A percentile compares a stretch with the other conserved stretches of the same genome.
These are phyloP conservation scores for Lepidium sativum DNA, from an alignment of 345 rosid genomes.

Conservation along the genomic window DNA sequence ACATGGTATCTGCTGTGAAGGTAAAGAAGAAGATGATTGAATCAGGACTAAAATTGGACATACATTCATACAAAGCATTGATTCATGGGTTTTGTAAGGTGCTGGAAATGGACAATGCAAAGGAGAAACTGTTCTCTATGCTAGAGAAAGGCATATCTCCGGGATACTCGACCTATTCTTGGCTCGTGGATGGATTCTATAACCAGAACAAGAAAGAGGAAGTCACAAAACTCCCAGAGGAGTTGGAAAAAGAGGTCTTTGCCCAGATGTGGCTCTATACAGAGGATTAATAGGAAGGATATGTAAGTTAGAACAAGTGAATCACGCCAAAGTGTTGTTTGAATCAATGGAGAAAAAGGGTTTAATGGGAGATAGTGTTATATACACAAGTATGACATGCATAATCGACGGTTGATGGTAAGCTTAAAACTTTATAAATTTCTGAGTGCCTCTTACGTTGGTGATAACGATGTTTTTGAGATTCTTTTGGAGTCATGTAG, in stretches of 20 bases:
- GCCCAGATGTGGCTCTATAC: slow-evolving; percentile 49
- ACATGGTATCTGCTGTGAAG: slow-evolving; percentile 72
- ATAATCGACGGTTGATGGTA: slow-evolving; percentile 62
- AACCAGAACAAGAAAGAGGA: slow-evolving; percentile 41
- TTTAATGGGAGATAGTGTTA: slow-evolving; percentile 59
- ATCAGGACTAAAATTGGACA: slow-evolving; percentile 62
- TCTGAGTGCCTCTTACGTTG: slow-evolving; percentile 52
- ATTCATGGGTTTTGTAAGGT: slow-evolving; percentile 81
- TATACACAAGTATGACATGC: slow-evolving; percentile 69
- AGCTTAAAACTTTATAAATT: slow-evolving; percentile 55
- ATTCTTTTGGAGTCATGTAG: slow-evolving; percentile 72
- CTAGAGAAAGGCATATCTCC: slow-evolving; percentile 67
- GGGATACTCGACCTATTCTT: slow-evolving; percentile 63
- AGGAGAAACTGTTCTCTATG: slow-evolving; percentile 65
- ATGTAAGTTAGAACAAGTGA: slow-evolving; percentile 59
- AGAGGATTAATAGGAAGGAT: slow-evolving; percentile 84
- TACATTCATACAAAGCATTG: slow-evolving; percentile 63
- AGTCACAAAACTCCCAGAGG: slow-evolving; percentile 46
- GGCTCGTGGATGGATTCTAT: slow-evolving; percentile 76
- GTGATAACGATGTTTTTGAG: slow-evolving; percentile 39
- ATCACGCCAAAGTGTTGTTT: slow-evolving; percentile 45
- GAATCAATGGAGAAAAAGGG: slow-evolving; percentile 60
- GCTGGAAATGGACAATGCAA: slow-evolving; percentile 56
- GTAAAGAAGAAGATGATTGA: slow-evolving; percentile 74
- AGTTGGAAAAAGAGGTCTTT: slow-evolving; percentile 50